Percentiles rank a stretch among this genome's conserved stretches.
Conservation (phyloP, 352 stramenopile species). For the Globisporangium apiculatum region DNA sequence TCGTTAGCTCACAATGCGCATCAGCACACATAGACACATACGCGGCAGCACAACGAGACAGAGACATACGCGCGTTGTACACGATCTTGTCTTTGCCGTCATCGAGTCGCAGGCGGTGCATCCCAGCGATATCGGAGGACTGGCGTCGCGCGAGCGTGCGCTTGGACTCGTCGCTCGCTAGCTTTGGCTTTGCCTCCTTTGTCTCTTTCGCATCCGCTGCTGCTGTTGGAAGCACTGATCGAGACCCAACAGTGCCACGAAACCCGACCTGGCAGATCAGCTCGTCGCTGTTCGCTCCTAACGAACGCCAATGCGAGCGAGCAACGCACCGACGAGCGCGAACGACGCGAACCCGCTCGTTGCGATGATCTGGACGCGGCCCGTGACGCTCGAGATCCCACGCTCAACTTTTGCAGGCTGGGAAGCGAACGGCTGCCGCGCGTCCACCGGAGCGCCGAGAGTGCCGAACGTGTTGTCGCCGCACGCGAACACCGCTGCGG, state of each 20-base stretch:
- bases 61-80: slow-evolving; percentile 7
- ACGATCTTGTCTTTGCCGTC: slow-evolving; percentile 5
- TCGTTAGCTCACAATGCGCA: neutral
- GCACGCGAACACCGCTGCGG: slow-evolving; percentile 53
- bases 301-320: neutral
- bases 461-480: slow-evolving; percentile 64
- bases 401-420: slow-evolving; percentile 29
- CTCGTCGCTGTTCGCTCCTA: neutral
- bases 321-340: slow-evolving; percentile 43
- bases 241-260: neutral
- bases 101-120: slow-evolving; percentile 10
- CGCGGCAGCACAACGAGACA: no score
- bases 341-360: slow-evolving; percentile 63
- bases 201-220: neutral
- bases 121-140: slow-evolving; percentile 14
- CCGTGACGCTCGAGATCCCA: slow-evolving; percentile 13
- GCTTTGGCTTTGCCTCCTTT: slow-evolving; percentile 10
- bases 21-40: neutral
- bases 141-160: slow-evolving; percentile 10
- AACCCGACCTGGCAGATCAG: no score
- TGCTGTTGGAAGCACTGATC: slow-evolving; percentile 13
- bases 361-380: slow-evolving; percentile 41
- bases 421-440: neutral
- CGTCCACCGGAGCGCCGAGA: slow-evolving; percentile 18
- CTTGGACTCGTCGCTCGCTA: slow-evolving; percentile 11